Base-by-base conservation (phyloP, 345 rosid species). In the Camelina neglecta region DNA sequence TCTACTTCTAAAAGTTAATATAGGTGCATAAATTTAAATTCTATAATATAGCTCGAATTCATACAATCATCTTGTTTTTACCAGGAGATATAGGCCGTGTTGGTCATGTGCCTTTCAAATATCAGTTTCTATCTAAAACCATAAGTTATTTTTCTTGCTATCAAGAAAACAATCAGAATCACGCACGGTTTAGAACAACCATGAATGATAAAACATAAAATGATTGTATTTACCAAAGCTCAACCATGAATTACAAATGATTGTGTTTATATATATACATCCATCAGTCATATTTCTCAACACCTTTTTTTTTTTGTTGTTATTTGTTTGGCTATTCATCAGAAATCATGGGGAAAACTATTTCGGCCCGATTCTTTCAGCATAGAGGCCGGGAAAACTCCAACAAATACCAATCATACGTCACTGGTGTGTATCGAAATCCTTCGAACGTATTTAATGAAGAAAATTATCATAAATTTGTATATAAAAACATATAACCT, bases 271-370 rank as follows among this genome's bases (percentile, higher is more conserved):
- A 21, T 24, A 53, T 21, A 21, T 9, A 11, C 9, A 45, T 18
- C 15, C 24, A 21, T 23, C 23, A 63, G 7, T 54, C 47, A 26
- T 44, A 42, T 41, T 55, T 45, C 15, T 8, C 7, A 62, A 13
- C 7, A 63, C n/a, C 13, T 45, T 11, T 12, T 24, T 12, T 24
- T 42, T 42, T 0, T 18, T 54, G 53, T 24, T 50, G n/a, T 31
- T 8, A 26, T 26, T 7, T 3, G 7, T 61, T 21, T 54, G 36
- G 24, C 36, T 23, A 12, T 42, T 47, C 5, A 55, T 47, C 50
- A 87, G 83, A 33, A 75, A 24, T 90, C 97, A 36, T 93, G 98
- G 97, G 88, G 84, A 4, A 93, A 82, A 45, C 87, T 93, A 9
- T 79, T 76, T 24, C 91, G 93, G 0, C 79, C 90, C 0, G 95